Evolutionary conservation across 768 basidiomycete species (phyloP).

Genomic region (Paxillus ammoniavirescens): DNA sequence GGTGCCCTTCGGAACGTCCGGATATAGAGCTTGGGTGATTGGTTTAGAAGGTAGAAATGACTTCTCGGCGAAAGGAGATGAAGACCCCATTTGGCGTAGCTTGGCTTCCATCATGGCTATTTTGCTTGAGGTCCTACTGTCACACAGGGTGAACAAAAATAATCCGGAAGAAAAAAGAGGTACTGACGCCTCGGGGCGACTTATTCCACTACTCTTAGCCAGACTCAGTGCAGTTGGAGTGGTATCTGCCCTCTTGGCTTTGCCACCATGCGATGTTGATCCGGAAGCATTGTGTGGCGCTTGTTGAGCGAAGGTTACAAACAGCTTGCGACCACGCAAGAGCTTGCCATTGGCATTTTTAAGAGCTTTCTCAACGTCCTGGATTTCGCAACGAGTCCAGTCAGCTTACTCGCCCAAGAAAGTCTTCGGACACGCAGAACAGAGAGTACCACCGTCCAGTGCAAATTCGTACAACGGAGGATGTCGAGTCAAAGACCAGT

Average conservation of each 20-base stretch:
- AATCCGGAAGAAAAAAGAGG: background rate
- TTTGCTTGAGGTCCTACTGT: constrained; percentile 72
- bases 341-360: constrained; percentile 72
- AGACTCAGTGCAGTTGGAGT: constrained; percentile 87
- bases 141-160: constrained; percentile 6
- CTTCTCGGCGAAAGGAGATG: constrained; percentile 18
- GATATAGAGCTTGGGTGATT: background rate
- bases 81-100: constrained; percentile 69
- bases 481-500: constrained; percentile 26
- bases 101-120: constrained; percentile 98
- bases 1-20: background rate
- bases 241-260: constrained; percentile 50
- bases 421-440: constrained; percentile 22
- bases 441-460: constrained; percentile 17
- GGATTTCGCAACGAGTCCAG: constrained; percentile 19
- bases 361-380: constrained; percentile 87
- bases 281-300: constrained; percentile 46
- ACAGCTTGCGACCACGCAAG: constrained; percentile 81
- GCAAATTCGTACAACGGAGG: constrained; percentile 18
- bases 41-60: constrained; percentile 25
- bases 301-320: constrained; percentile 91
- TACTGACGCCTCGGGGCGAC: constrained; percentile 48
- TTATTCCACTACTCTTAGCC: constrained; percentile 65
- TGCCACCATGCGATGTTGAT: constrained; percentile 31
- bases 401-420: constrained; percentile 16